Percentiles rank a stretch among this genome's conserved stretches.
These are phyloP conservation scores for Ogataea paradorogensis DNA, from an alignment of 805 yeast genomes.

Conservation along the genomic window DNA sequence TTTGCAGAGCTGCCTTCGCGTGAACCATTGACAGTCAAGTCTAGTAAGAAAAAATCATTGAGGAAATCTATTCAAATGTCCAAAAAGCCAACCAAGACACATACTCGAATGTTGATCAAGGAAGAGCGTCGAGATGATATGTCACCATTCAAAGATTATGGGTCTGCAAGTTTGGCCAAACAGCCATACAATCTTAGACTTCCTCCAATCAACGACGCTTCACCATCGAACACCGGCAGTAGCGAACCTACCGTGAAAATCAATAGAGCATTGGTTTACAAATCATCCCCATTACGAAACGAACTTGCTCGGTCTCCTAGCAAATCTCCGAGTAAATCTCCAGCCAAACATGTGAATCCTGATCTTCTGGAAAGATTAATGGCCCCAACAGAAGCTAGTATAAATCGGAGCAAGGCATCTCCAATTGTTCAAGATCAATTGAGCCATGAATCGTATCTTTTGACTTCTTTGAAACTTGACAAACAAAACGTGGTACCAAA, in stretches of 20 bases:
- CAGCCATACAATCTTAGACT: constrained; percentile 19
- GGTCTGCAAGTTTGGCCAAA: not conserved
- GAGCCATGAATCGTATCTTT: constrained; percentile 7
- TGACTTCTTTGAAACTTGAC: constrained; percentile 11
- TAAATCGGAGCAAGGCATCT: constrained; percentile 15
- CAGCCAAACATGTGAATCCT: constrained; percentile 1
- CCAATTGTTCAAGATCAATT: constrained; percentile 3
- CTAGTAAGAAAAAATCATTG: constrained; percentile 26
- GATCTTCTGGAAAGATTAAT: constrained; percentile 23
- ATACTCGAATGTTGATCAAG: not conserved
- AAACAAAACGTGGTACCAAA: constrained; percentile 3
- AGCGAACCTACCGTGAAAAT: constrained; percentile 33
- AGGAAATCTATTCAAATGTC: constrained; percentile 18
- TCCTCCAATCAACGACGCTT: constrained; percentile 21
- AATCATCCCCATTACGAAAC: constrained; percentile 13
- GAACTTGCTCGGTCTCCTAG: not conserved
- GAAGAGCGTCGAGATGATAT: constrained; percentile 11
- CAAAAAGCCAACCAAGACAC: constrained; percentile 3
- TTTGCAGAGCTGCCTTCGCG: constrained; percentile 34
- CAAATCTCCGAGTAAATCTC: constrained; percentile 9
- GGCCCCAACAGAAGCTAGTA: constrained; percentile 28
- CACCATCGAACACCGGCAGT: constrained; percentile 19
- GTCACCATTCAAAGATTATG: constrained; percentile 25
- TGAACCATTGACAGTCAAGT: constrained; percentile 30
- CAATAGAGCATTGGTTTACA: constrained; percentile 14